Evolutionary conservation across 2,329 filamentous ascomycete genomes (phyloP).

Genomic region (Fusarium drepaniforme): DNA sequence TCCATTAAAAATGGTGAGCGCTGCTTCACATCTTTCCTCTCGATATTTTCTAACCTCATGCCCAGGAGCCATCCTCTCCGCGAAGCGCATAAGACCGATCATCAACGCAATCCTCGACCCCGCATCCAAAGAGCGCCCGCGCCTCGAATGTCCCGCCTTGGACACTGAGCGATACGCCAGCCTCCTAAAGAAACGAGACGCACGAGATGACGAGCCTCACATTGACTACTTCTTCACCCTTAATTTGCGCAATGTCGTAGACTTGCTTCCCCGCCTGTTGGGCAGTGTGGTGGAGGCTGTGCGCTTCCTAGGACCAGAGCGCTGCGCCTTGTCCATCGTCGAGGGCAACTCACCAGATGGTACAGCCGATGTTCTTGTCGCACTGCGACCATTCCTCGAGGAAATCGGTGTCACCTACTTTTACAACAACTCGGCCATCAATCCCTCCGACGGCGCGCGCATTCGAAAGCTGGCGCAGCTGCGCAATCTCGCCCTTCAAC

Average conservation of each 20-base stretch:
- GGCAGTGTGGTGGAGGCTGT: constrained; percentile 64
- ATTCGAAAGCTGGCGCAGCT: constrained; percentile 62
- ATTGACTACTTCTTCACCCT: constrained; percentile 65
- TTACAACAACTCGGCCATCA: constrained; percentile 55
- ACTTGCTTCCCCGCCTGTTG: constrained; percentile 63
- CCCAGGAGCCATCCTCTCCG: constrained; percentile 50
- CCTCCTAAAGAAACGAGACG: constrained; percentile 19
- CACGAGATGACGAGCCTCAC: not conserved
- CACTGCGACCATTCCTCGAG: constrained; percentile 55
- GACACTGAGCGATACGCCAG: constrained; percentile 38
- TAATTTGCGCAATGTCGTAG: constrained; percentile 59
- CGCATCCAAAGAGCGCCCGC: constrained; percentile 37
- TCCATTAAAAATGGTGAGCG: constrained; percentile 12
- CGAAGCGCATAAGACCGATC: constrained; percentile 41
- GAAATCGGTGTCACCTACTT: constrained; percentile 55
- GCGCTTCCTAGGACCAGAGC: constrained; percentile 61
- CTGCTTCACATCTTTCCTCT: accelerated
- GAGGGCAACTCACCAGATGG: constrained; percentile 68
- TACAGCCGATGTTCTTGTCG: constrained; percentile 62
- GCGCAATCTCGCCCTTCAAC: constrained; percentile 65
- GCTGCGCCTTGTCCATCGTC: constrained; percentile 66
- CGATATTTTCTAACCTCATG: not conserved
- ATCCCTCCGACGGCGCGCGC: constrained; percentile 58
- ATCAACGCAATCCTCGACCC: constrained; percentile 48
- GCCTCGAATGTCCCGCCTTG: constrained; percentile 46